Percentiles rank a stretch among this genome's conserved stretches.
phyloP scores from a whole-genome alignment of 768 basidiomycete genomes.

The Pleurotus cornucopiae region DNA sequence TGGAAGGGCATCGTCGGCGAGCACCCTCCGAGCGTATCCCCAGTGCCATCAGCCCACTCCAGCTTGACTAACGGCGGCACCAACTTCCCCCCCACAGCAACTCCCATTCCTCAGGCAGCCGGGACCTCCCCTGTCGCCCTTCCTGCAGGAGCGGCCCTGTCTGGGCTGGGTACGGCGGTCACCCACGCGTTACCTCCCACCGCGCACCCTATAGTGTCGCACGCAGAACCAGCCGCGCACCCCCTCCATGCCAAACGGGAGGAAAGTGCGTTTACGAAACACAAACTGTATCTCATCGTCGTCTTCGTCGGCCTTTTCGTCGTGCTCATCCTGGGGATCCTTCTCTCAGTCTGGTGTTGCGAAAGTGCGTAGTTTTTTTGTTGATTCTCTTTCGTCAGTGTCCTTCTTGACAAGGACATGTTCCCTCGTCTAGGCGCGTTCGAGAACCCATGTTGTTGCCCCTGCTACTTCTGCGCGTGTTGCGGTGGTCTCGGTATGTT shows the following conservation, averaged over 20 bases:
- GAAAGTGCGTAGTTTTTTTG: constrained; percentile 30
- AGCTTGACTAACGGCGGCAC: too few species aligned
- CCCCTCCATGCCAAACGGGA: background rate
- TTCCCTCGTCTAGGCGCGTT: constrained; percentile 37
- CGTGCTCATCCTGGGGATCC: constrained; percentile 48
- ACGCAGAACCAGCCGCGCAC: background rate
- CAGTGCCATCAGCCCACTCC: too few species aligned
- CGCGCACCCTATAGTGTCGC: background rate
- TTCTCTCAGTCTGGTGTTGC: constrained; percentile 69
- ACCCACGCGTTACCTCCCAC: too few species aligned
- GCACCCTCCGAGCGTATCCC: too few species aligned
- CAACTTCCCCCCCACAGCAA: too few species aligned
- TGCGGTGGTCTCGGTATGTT: constrained; percentile 61
- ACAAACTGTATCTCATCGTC: constrained; percentile 50
- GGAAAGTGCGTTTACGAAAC: constrained; percentile 1
- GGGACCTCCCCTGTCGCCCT: too few species aligned
- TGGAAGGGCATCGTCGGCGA: background rate
- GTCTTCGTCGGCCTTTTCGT: constrained; percentile 61
- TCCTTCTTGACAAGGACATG: background rate
- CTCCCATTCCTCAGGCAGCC: too few species aligned
- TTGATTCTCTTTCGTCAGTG: background rate
- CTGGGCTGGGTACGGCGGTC: too few species aligned
- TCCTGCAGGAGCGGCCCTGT: too few species aligned
- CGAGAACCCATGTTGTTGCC: constrained; percentile 62
- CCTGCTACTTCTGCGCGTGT: constrained; percentile 70